Evolutionary conservation across 164 flowering plant species (phyloP).

Genomic region (Dillenia turbinata): DNA sequence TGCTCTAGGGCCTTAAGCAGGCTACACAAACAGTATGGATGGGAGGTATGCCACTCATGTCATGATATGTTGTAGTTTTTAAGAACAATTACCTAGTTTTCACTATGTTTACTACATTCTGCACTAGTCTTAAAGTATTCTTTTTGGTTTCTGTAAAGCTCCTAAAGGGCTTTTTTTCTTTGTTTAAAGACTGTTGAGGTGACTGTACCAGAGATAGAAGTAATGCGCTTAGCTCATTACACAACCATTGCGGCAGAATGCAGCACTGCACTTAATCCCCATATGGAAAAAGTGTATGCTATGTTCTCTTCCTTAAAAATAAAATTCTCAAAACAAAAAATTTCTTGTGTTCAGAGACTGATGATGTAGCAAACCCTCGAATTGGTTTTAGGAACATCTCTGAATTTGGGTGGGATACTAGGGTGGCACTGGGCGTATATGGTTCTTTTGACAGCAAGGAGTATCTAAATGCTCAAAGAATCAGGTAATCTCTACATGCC

Average conservation of each 20-base stretch:
- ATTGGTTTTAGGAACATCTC: constrained; percentile 31
- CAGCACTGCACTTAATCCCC: constrained; percentile 38
- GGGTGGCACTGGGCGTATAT: constrained; percentile 68
- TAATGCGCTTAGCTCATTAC: constrained; percentile 91
- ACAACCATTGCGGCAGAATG: constrained; percentile 82
- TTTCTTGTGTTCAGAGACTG: constrained; percentile 10
- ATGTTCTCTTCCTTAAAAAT: not conserved
- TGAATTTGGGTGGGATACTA: constrained; percentile 79
- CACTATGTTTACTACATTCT: not conserved
- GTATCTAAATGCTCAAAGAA: constrained; percentile 84
- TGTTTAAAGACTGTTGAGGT: constrained; percentile 60
- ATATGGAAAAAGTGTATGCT: constrained; percentile 58
- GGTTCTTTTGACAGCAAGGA: constrained; percentile 70
- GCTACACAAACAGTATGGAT: constrained; percentile 51
- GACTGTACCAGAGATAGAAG: constrained; percentile 87
- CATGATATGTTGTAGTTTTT: not conserved
- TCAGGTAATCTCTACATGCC: constrained; percentile 44
- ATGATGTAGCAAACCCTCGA: constrained; percentile 5
- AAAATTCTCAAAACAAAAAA: not conserved
- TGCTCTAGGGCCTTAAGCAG: constrained; percentile 53
- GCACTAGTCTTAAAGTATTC: too few species aligned
- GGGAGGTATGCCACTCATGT: constrained; percentile 53
- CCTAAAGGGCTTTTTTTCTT: too few species aligned
- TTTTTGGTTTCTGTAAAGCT: too few species aligned
- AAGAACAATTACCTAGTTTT: not conserved